Evolutionary conservation across 192 early-diverging fungal species (phyloP), one percentile per base, ranked within the genome.

Genomic region (Backusella tarrabulga): DNA sequence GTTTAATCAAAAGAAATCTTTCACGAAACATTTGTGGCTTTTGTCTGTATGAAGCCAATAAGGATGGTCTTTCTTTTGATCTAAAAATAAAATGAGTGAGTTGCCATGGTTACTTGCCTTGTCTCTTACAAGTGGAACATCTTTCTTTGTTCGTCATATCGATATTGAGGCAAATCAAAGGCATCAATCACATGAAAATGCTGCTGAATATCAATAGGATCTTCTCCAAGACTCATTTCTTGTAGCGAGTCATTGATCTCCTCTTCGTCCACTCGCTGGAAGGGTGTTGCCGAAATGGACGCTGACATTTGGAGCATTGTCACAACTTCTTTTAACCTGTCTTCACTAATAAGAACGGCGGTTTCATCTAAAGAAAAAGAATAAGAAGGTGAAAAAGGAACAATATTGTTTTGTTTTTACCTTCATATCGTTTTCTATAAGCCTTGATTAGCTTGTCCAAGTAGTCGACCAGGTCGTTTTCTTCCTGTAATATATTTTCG

Each of bases 1-100:
- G 95, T 63, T 87, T 87, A 1, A 98, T 69, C 21, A 96, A 68
- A 42, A 97, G 90, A 81, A 90, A 95, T 54, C 97, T 88, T 60
- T 94, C 94, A 42, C 92, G 81, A 73, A 90, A 93, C 77, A 94
- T 81, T 0, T 88, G 85, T 3, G 89, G 84, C 73, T 94, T 93
- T 41, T 90, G 83, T 6, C 84, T 83, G 2, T 93, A 89, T 12
- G 85, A 72, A 0, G 91, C 90, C 11, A 96, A 82, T 34, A 95
- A 74, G 1, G 78, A 67, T 68, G 83, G 34, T 34, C 35, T 44
- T 73, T 76, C n/a, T 34, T 46, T 52, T 77, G 67, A 42, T 46
- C 83, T 87, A 29, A 41, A 23, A 34, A 56, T 32, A 42, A 36
- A 11, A 19, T 17, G 5, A n/a, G 6, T 40, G 17, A n/a, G 34